Percentiles rank a stretch among this genome's conserved stretches.
phyloP scores from a whole-genome alignment of 352 stramenopile species.

The Globisporangium emineosum region DNA sequence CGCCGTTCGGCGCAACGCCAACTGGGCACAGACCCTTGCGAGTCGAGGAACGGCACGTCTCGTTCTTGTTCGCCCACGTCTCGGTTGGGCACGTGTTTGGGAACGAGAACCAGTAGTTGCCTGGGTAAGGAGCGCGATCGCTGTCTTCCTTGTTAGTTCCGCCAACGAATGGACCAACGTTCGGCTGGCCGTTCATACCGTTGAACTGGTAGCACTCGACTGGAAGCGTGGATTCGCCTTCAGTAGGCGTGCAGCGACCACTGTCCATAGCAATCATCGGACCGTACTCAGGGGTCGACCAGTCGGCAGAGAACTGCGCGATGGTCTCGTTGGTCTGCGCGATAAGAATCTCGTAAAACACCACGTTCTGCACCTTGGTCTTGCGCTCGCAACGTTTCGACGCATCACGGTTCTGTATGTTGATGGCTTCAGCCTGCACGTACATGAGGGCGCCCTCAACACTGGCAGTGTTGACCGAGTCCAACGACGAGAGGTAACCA shows the following conservation, averaged over 20 bases:
- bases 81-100: conserved; percentile 51
- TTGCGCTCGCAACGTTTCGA: conserved; percentile 52
- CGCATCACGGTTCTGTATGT: conserved; percentile 40
- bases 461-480: conserved; percentile 68
- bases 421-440: conserved; percentile 79
- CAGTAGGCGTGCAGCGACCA: conserved; percentile 33
- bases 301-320: conserved; percentile 32
- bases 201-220: conserved; percentile 45
- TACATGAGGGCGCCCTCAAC: conserved; percentile 80
- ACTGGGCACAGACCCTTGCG: conserved; percentile 64
- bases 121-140: conserved; percentile 44
- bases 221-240: conserved; percentile 27
- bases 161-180: conserved; percentile 56
- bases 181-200: conserved; percentile 33
- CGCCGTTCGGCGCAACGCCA: conserved; percentile 53
- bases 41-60: conserved; percentile 40
- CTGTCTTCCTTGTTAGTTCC: conserved; percentile 45
- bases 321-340: conserved; percentile 45
- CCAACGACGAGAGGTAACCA: conserved; percentile 58
- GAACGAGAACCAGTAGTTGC: conserved; percentile 73
- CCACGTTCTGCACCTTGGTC: conserved; percentile 47
- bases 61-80: conserved; percentile 53
- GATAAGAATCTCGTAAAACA: conserved; percentile 52
- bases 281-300: conserved; percentile 40
- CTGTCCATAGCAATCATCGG: conserved; percentile 41